Conservation (phyloP, 2,329 filamentous ascomycete genomes). For the Ophiostoma sp. region DNA sequence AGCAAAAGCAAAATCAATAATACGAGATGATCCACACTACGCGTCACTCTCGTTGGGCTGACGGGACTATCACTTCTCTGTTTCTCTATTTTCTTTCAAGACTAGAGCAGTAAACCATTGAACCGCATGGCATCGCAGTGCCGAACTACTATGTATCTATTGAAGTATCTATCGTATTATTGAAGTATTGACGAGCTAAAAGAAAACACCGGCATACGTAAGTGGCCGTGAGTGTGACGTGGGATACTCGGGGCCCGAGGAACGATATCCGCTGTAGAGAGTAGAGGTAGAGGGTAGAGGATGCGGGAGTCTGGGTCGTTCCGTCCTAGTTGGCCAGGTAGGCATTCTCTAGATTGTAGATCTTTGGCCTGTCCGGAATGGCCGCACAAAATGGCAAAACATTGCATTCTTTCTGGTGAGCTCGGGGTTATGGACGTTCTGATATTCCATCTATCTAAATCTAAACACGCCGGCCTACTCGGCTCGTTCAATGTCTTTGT, state of each 20-base stretch:
- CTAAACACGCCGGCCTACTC: too few species aligned
- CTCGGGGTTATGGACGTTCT: background rate
- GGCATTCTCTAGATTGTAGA: too few species aligned
- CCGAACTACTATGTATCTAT: background rate
- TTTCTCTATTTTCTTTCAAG: too few species aligned
- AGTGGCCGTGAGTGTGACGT: background rate
- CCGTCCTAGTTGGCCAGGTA: background rate
- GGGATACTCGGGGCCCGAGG: background rate
- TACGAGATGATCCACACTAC: background rate
- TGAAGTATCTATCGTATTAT: too few species aligned
- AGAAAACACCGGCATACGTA: too few species aligned
- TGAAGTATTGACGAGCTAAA: too few species aligned
- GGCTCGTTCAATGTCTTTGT: too few species aligned
- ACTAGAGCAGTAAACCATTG: too few species aligned
- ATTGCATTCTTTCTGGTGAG: too few species aligned
- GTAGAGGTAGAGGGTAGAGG: background rate
- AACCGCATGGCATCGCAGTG: background rate
- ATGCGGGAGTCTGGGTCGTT: background rate
- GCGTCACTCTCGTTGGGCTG: slow-evolving; percentile 5
- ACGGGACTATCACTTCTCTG: background rate
- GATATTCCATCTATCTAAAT: too few species aligned
- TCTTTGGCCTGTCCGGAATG: background rate
- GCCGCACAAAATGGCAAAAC: too few species aligned
- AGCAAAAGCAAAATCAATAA: background rate
- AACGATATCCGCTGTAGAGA: background rate